Evolutionary conservation across 306 rosid species (phyloP).

Genomic region (Mucuna pruriens): DNA sequence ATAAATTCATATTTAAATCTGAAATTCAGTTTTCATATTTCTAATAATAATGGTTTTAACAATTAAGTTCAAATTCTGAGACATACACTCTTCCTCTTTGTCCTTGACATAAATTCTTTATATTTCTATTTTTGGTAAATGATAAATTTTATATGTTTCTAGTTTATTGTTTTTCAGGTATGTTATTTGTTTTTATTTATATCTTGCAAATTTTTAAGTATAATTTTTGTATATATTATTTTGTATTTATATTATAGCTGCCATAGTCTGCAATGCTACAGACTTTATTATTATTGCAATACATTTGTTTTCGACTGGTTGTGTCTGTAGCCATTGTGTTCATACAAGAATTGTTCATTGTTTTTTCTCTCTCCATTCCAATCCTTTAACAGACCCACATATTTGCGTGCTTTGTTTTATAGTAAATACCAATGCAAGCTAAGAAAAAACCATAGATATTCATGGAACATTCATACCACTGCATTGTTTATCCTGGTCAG

Average conservation of each 20-base stretch:
- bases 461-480: slow-evolving; percentile 18
- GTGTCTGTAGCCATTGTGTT: not conserved
- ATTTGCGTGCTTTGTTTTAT: not conserved
- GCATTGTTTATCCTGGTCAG: slow-evolving; percentile 21
- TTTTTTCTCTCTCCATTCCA: slow-evolving; percentile 1
- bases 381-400: slow-evolving; percentile 3
- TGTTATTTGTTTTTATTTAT: not conserved
- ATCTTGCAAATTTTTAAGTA: not conserved
- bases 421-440: not conserved
- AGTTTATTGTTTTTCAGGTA: not conserved
- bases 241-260: not conserved
- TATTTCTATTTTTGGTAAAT: not conserved
- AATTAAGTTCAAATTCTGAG: not conserved
- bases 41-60: not conserved
- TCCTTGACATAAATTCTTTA: not conserved
- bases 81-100: not conserved
- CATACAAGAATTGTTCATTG: not conserved
- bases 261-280: not conserved
- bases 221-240: not conserved
- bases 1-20: not conserved
- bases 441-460: slow-evolving; percentile 21
- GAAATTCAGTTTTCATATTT: not conserved
- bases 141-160: not conserved
- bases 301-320: not conserved
- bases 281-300: not conserved